Base-by-base conservation (phyloP, 164 flowering plant species). In the Annona squamosa region DNA sequence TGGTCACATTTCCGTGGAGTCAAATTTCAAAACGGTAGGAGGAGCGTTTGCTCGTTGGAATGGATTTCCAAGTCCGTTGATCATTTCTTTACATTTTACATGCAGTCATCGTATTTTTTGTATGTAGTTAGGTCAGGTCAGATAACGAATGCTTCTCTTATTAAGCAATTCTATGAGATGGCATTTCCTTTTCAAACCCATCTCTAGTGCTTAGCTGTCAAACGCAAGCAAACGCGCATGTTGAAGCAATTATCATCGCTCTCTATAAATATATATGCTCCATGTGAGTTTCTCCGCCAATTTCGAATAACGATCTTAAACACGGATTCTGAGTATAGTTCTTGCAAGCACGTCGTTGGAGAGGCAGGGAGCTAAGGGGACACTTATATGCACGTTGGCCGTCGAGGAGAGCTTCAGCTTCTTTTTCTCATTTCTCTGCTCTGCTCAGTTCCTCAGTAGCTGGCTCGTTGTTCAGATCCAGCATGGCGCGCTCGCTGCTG, bases 201-300 rank as follows among this genome's bases (percentile, higher is more conserved):
- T 52, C 10, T 5, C 9, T 52, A 10, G 37, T 26, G 37, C 26
- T 6, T 18, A 42, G 3, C 4, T 59, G 48, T 16, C 37, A 46
- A 73, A 76, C 79, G 69, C 37, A 46, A 73, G 79, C 79, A 73
- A 77, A 17, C 73, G 52, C 52, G 73, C 59, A 63, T n/a, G 41
- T 26, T 26, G 37, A 26, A 26, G 37, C 37, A 26, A 26, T 26
- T 26, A 26, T 26, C 37, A 5, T 3, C 57, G 3, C n/a, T 17
- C 57, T 19, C 18, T 68, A 43, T 59, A 26, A 26, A 26, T 26
- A 56, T 68, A 59, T 67, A 48, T 1, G 16, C 62, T 44, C 37
- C 56, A 19, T 42, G 42, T 43, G 4, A 7, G 16, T 4, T 5
- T 66, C 16, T 16, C 17, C 17, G 17, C 16, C 42, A 66, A 41